These are phyloP conservation scores for Aspergillus jensenii DNA, from an alignment of 2,329 filamentous ascomycete species.

Conservation along the genomic window DNA sequence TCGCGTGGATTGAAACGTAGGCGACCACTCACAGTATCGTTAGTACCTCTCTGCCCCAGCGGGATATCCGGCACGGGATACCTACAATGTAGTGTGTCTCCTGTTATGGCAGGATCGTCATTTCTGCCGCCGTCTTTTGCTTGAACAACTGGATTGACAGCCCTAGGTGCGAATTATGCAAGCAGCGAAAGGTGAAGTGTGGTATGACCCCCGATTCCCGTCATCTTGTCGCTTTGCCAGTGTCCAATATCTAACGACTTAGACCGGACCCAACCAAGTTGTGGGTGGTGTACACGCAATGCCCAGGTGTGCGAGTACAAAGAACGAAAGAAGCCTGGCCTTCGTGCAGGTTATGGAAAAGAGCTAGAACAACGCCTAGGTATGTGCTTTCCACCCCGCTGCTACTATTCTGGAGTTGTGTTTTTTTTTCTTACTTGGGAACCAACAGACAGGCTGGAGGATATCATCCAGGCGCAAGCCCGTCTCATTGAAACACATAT, in stretches of 20 bases:
- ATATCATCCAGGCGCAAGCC: slow-evolving; percentile 64
- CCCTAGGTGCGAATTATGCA: slow-evolving; percentile 44
- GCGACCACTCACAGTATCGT: slow-evolving; percentile 41
- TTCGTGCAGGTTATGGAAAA: slow-evolving; percentile 66
- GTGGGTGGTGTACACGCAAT: slow-evolving; percentile 70
- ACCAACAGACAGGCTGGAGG: slow-evolving; percentile 61
- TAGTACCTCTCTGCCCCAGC: slow-evolving; percentile 19
- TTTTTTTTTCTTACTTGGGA: neutral
- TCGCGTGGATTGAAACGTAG: slow-evolving; percentile 36
- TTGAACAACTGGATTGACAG: slow-evolving; percentile 20
- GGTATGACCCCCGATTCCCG: slow-evolving; percentile 30
- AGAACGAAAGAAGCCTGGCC: slow-evolving; percentile 69
- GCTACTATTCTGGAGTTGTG: neutral
- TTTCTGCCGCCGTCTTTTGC: neutral
- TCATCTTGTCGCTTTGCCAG: neutral
- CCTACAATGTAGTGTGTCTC: neutral
- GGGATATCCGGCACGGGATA: neutral
- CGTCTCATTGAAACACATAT: slow-evolving; percentile 64
- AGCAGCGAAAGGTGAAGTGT: slow-evolving; percentile 47
- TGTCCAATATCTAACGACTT: neutral
- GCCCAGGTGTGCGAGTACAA: slow-evolving; percentile 67
- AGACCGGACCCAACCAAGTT: slow-evolving; percentile 59
- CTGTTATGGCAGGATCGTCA: neutral
- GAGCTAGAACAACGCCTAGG: slow-evolving; percentile 69
- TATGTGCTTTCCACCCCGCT: slow-evolving; percentile 17